A percentile compares a stretch with the other conserved stretches of the same genome.
These are phyloP conservation scores for Cardamine resedifolia DNA, from an alignment of 345 rosid species.

Conservation along the genomic window DNA sequence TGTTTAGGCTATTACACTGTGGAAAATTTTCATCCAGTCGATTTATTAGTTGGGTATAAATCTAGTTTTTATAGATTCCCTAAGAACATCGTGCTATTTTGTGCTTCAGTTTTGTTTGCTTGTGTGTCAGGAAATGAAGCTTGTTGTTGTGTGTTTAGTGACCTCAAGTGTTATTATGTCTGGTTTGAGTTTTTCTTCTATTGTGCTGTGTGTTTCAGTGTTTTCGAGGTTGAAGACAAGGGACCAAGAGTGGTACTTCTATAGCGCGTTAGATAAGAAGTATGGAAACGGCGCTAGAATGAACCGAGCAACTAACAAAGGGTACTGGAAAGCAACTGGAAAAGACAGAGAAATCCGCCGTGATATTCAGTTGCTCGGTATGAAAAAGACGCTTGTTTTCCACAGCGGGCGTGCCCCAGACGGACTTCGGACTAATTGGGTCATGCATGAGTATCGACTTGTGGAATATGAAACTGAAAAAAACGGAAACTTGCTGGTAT, in stretches of 20 bases:
- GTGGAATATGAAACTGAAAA: slow-evolving; percentile 59
- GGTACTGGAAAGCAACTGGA: slow-evolving; percentile 97
- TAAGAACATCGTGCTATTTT: not conserved
- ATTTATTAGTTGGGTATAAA: not conserved
- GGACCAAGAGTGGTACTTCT: slow-evolving; percentile 97
- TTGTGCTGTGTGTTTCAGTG: slow-evolving; percentile 41
- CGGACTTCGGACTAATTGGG: slow-evolving; percentile 89
- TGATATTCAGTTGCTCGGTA: slow-evolving; percentile 50
- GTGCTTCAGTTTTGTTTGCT: slow-evolving; percentile 22
- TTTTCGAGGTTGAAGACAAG: slow-evolving; percentile 71
- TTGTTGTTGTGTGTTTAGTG: slow-evolving; percentile 7
- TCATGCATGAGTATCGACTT: slow-evolving; percentile 93
- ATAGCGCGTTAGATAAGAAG: slow-evolving; percentile 73
- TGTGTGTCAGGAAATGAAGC: slow-evolving; percentile 34
- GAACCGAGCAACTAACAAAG: slow-evolving; percentile 76
- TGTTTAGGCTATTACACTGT: slow-evolving; percentile 14
- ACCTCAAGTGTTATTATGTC: not conserved
- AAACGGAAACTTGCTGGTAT: slow-evolving; percentile 55
- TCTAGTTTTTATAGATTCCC: not conserved
- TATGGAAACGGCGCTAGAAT: slow-evolving; percentile 84
- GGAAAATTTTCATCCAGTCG: not conserved
- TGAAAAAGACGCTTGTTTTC: slow-evolving; percentile 90
- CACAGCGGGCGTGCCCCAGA: slow-evolving; percentile 86
- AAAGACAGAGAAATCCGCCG: slow-evolving; percentile 74
- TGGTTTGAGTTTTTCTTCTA: not conserved